Base-by-base conservation (phyloP, 2,329 filamentous ascomycete genomes). In the Fusarium cicatricum region DNA sequence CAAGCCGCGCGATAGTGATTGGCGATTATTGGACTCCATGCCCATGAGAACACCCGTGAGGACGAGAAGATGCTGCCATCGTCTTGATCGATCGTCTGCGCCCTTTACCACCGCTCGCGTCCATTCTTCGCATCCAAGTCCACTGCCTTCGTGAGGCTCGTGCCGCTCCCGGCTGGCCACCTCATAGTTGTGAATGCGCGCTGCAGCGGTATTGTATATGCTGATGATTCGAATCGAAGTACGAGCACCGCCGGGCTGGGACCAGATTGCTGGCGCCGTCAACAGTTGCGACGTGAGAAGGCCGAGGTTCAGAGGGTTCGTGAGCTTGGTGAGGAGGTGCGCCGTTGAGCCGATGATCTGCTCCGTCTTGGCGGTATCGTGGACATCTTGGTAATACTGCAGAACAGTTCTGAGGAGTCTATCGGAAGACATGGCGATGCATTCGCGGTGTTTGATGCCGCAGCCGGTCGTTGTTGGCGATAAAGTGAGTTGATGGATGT, bases 1-100 rank as follows among this genome's bases (percentile, higher is more conserved):
- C 71, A 94, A 80, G 44, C 81, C 74, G 28, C 79, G 75, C 5
- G 88, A 85, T n/a, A 92, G 74, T n/a, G 85, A 84, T 54, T 83
- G 82, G 39, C 86, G 77, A 34, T 87, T 83, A 56, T 85, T 81
- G 14, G 82, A 79, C 62, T 90, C 89, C 69, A 93, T 88, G 9
- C 91, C 92, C 70, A 94, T 83, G 53, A 97, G 75, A 17, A 96
- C 78, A 3, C 92, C 93, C 0, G 88, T 87, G 9, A 97, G 82
- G 5, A 93, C 83, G n/a, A 97, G 79, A 26, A 92, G 75, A 73
- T 97, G 92, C 72, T 92, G 88, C 92, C 92, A 97, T 69, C 91
- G 80, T 21, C 80, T 82, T 14, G 85, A 85, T 38, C 81, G 79
- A 28, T 81, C 82, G 48, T 87, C 84, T 10, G 82, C 79, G 31